Conservation (phyloP, 257 asterid species). For the Scutellaria barbata region DNA sequence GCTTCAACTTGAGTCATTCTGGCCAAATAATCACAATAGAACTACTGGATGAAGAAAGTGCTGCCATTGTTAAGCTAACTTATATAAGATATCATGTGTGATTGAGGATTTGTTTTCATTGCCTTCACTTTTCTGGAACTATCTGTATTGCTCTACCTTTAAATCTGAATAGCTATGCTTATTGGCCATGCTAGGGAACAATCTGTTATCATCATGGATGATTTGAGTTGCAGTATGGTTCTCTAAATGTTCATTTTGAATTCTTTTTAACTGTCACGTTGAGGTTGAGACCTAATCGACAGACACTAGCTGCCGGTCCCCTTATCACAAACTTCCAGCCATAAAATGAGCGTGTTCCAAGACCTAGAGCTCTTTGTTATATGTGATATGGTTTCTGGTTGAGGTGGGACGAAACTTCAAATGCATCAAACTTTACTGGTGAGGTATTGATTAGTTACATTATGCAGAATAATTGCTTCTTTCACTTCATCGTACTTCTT, state of each 20-base stretch:
- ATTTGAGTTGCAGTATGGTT: constrained; percentile 15
- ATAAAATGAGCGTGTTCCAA: constrained; percentile 18
- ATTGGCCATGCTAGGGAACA: constrained; percentile 5
- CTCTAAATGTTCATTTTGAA: neutral
- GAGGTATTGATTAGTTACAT: constrained; percentile 28
- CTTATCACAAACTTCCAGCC: constrained; percentile 25
- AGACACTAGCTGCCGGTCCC: constrained; percentile 9
- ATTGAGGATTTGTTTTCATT: neutral
- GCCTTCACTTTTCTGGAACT: neutral
- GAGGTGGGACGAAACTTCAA: constrained; percentile 21
- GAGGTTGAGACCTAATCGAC: constrained; percentile 17
- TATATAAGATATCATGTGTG: neutral
- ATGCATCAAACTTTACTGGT: constrained; percentile 29
- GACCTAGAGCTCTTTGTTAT: constrained; percentile 15
- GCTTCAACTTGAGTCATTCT: neutral
- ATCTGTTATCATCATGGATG: constrained; percentile 1
- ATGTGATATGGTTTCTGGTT: constrained; percentile 20
- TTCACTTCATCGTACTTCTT: constrained; percentile 16
- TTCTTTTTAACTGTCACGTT: constrained; percentile 12
- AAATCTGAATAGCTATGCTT: constrained; percentile 6
- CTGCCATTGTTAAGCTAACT: neutral
- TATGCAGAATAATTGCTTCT: constrained; percentile 16
- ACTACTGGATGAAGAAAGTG: constrained; percentile 23
- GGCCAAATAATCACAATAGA: neutral
- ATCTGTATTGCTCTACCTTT: neutral